These are phyloP conservation scores for Thyridium curvatum DNA, from an alignment of 2,329 filamentous ascomycete genomes.

Conservation along the genomic window DNA sequence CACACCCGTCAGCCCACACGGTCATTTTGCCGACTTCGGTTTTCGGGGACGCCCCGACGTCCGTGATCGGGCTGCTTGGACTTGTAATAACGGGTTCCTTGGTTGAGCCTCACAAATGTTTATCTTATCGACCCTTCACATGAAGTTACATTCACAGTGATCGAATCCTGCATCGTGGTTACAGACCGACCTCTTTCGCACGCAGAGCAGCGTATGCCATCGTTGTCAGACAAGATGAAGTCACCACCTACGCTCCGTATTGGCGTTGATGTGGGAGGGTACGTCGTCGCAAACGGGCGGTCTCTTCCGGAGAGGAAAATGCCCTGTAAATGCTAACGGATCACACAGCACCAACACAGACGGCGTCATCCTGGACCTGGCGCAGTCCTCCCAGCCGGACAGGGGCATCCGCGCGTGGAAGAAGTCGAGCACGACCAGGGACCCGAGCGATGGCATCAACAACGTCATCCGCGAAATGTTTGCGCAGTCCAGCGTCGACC, in stretches of 20 bases:
- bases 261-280: slow-evolving; percentile 37
- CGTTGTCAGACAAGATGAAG: not conserved
- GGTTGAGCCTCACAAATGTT: too few species aligned
- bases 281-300: not conserved
- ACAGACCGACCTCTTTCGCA: too few species aligned
- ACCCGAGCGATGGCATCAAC: slow-evolving; percentile 40
- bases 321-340: not conserved
- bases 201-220: not conserved
- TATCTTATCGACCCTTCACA: too few species aligned
- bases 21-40: too few species aligned
- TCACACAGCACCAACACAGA: slow-evolving; percentile 43
- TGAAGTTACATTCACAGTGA: too few species aligned
- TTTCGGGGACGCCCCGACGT: too few species aligned
- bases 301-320: too few species aligned
- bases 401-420: slow-evolving; percentile 42
- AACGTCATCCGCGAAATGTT: slow-evolving; percentile 38
- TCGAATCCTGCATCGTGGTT: too few species aligned
- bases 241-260: slow-evolving; percentile 23
- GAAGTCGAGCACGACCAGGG: slow-evolving; percentile 41
- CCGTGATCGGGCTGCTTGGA: too few species aligned
- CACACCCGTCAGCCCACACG: too few species aligned
- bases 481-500: slow-evolving; percentile 19
- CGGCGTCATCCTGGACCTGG: slow-evolving; percentile 41
- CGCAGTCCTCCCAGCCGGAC: slow-evolving; percentile 21
- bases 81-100: too few species aligned